Base-by-base conservation (phyloP, 1,284 basidiomycete genomes). In the Coniophora puteana region DNA sequence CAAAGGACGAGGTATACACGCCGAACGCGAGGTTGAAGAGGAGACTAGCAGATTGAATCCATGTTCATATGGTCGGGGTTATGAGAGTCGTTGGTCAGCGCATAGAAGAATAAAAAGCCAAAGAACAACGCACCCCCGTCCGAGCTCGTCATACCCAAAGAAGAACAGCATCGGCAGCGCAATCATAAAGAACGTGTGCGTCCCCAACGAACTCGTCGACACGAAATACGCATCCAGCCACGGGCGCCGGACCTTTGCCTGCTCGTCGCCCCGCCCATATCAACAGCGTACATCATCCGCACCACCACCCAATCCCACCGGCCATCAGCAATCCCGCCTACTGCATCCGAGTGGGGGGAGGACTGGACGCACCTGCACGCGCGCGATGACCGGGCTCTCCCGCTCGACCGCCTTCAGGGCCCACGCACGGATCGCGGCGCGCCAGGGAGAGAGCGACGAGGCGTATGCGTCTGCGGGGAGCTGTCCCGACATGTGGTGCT, bases 151-250 rank as follows among this genome's bases (percentile, higher is more conserved):
- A 47, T 81, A 77, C 2, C 92, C 92, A 53, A 95, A 91, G 75
- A 93, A 97, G 59, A 87, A 95, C 43, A 90, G 72, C 4, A 85
- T 70, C 0, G 95, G 94, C 2, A 98, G 67, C 50, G 89, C 78
- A 20, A 84, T 80, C 79, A 95, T 89, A 71, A 98, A 98, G 69
- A 95, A 97, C 0, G 90, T 94, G 58, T 97, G 94, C 0, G 93
- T 91, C 0, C 91, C 91, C 34, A 96, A 75, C 0, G 90, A 74
- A 1, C 91, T 93, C 0, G 90, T 88, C 59, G 94, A 91, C 44
- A 95, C 83, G 58, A 99, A 97, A 59, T 90, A 97, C 1, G 68
- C 69, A 62, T 99, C 94, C 16, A 92, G 66, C 66, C 75, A 82
- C 1, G 85, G 79, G 1, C 72, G 77, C 21, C 90, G 76, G 23